Evolutionary conservation across 139 green algal genomes (phyloP).

Genomic region (Raphidocelis subcapitata): DNA sequence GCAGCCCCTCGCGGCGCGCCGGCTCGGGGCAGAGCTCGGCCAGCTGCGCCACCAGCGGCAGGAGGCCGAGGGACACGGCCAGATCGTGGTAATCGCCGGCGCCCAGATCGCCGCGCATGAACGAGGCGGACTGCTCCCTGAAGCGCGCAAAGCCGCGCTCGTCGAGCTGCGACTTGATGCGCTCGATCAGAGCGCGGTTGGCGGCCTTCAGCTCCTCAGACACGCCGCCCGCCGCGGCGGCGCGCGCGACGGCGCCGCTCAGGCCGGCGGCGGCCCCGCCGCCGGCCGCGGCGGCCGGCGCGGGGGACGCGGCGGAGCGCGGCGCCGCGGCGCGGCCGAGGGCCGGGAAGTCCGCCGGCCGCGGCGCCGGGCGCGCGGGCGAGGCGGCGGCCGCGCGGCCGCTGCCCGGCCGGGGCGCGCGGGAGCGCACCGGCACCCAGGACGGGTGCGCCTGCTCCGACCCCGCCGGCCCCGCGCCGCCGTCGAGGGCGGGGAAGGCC

Average conservation of each 20-base stretch:
- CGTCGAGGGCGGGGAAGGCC: conserved; percentile 37
- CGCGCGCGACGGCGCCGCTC: neutral
- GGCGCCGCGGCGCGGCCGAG: too few relatives aligned
- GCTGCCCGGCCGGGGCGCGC: neutral
- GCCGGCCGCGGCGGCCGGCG: neutral
- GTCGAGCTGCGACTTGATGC: conserved; percentile 51
- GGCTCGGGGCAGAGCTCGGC: conserved; percentile 63
- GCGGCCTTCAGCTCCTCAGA: conserved; percentile 62
- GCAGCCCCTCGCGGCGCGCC: conserved; percentile 46
- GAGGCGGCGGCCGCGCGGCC: conserved; percentile 10
- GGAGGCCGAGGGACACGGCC: conserved; percentile 51
- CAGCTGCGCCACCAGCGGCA: conserved; percentile 59
- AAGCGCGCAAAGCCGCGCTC: conserved; percentile 53
- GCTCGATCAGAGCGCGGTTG: conserved; percentile 68
- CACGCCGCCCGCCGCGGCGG: conserved; percentile 33
- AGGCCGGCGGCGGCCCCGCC: neutral
- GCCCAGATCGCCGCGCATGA: conserved; percentile 11
- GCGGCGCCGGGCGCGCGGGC: conserved; percentile 7
- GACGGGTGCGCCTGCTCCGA: conserved; percentile 18
- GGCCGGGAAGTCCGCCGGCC: conserved; percentile 15
- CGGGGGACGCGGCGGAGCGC: neutral
- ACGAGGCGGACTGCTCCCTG: conserved; percentile 34
- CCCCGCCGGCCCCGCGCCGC: neutral
- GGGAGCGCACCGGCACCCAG: conserved; percentile 20
- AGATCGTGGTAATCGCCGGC: conserved; percentile 18